Evolutionary conservation across 2,329 filamentous ascomycete genomes (phyloP), one percentile per base, ranked within the genome.

Genomic region (Thielaviopsis euricoi): DNA sequence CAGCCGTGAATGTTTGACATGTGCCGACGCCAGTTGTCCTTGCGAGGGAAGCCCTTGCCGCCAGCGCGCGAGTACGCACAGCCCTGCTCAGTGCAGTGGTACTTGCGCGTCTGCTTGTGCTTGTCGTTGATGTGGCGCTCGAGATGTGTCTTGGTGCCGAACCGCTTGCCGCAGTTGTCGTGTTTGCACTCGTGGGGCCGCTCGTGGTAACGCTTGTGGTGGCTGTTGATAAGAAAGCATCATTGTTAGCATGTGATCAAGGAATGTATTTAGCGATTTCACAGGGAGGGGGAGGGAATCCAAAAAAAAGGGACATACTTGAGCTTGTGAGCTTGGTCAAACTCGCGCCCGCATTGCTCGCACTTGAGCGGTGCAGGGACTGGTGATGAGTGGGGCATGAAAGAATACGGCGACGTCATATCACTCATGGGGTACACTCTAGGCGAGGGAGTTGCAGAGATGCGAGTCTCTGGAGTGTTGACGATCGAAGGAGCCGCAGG

Each of bases 21-120:
- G 64, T 82, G 79, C 58, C 79, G 70, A 63, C 78, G 76, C 79
- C 79, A 82, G 66, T 82, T 82, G 64, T 82, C 79, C 64, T 82
- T 82, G 56, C 79, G 70, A 0, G 79, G 78, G 62, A 82, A 82
- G 0, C 75, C 77, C 61, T 79, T 81, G 57, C 78, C 77, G 9
- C 79, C 79, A 17, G 70, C 65, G 58, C 72, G 73, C n/a, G 77
- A 81, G 64, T 79, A 82, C 5, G 76, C 71, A 63, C 79, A 82
- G 6, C 73, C 73, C 1, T 70, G 70, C 4, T 78, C 72, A 0
- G 73, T 76, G 63, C 79, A 82, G 65, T 81, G 78, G 58, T 77
- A 82, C 60, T 79, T 79, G 65, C 77, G 78, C 60, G 75, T 78
- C 69, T 81, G 80, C 62, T 74, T 72, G 65, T 82, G 79, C 59